Evolutionary conservation across 805 yeast species (phyloP).

Genomic region (Myxozyma udenii): DNA sequence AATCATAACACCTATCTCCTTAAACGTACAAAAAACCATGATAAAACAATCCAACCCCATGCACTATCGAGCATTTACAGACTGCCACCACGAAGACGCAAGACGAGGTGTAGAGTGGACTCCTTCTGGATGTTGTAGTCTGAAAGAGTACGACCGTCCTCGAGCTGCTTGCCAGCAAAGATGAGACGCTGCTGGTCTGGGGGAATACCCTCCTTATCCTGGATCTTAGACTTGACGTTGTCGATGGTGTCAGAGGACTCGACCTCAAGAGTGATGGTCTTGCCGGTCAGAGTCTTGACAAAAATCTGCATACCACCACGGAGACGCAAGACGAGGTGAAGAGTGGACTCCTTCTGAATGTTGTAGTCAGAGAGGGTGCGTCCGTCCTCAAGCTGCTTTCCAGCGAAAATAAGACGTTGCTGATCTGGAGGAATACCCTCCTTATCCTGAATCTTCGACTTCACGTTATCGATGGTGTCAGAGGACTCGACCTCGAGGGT

Average conservation of each 20-base stretch:
- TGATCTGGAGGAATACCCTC: conserved; percentile 97
- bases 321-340: conserved; percentile 79
- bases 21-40: no score
- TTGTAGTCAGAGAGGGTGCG: conserved; percentile 92
- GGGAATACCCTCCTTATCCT: conserved; percentile 95
- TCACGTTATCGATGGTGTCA: conserved; percentile 92
- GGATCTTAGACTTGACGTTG: conserved; percentile 91
- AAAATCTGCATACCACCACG: conserved; percentile 94
- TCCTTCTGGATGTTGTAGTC: conserved; percentile 96
- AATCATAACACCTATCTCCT: no score
- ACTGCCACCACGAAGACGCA: conserved; percentile 83
- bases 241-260: conserved; percentile 95
- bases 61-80: no score
- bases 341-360: conserved; percentile 89
- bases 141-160: conserved; percentile 90
- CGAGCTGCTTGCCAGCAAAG: conserved; percentile 94
- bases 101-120: conserved; percentile 78
- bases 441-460: conserved; percentile 92
- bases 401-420: conserved; percentile 91
- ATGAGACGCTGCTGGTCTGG: conserved; percentile 95
- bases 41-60: no score
- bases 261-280: conserved; percentile 84
- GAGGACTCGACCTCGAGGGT: conserved; percentile 89
- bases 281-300: conserved; percentile 86
- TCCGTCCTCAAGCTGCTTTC: conserved; percentile 94